Conservation (phyloP, 352 stramenopile genomes). For the Globisporangium cystogenes region DNA sequence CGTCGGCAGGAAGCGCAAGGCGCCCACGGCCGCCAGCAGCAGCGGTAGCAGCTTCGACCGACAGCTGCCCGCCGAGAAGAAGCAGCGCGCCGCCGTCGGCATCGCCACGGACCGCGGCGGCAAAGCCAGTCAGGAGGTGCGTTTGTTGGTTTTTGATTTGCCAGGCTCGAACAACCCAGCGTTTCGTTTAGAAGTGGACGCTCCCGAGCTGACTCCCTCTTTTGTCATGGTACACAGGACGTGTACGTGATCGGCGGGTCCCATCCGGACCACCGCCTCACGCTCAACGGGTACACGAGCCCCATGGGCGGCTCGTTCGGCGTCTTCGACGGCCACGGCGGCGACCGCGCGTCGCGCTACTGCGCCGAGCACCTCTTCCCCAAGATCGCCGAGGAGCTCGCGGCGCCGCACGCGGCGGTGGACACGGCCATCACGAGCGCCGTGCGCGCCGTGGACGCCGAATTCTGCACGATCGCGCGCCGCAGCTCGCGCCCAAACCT, state of each 20-base stretch:
- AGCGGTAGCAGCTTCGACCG: constrained; percentile 13
- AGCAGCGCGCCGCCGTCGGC: constrained; percentile 45
- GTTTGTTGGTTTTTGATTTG: too few relatives aligned
- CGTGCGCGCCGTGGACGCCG: constrained; percentile 56
- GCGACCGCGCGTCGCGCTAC: constrained; percentile 73
- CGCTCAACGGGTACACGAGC: constrained; percentile 72
- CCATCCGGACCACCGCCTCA: constrained; percentile 44
- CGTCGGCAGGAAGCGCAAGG: constrained; percentile 33
- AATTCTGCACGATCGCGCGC: constrained; percentile 60
- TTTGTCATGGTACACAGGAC: constrained; percentile 40
- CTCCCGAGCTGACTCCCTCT: not conserved
- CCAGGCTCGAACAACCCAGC: not conserved
- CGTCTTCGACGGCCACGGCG: constrained; percentile 79
- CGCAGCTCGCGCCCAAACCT: constrained; percentile 29
- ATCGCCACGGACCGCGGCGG: constrained; percentile 64
- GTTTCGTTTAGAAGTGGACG: not conserved
- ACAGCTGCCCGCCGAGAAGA: constrained; percentile 20
- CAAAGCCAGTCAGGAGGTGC: constrained; percentile 73
- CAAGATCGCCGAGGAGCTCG: constrained; percentile 48
- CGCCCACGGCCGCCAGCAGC: constrained; percentile 8
- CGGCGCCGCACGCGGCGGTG: constrained; percentile 25
- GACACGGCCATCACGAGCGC: constrained; percentile 52
- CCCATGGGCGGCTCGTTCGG: constrained; percentile 65
- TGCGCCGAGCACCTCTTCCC: constrained; percentile 70
- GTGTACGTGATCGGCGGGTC: constrained; percentile 78